phyloP scores from a whole-genome alignment of 331 rosid genomes.

The Arachis monticola region DNA sequence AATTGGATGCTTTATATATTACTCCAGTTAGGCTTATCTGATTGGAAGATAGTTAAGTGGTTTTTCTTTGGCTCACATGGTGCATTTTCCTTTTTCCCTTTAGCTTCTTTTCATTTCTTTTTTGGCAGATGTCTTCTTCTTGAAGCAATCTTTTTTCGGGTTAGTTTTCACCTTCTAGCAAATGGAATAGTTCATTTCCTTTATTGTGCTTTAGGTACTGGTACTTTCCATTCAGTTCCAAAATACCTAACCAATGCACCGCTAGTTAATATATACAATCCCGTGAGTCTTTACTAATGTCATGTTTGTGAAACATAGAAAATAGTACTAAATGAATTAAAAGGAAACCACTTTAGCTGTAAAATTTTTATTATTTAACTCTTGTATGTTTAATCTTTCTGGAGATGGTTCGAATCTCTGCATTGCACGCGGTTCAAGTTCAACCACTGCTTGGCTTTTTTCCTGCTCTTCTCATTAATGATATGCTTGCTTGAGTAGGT shows the following conservation, averaged over 20 bases:
- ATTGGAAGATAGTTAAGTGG: conserved; percentile 39
- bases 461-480: conserved; percentile 22
- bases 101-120: conserved; percentile 39
- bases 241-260: conserved; percentile 16
- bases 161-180: conserved; percentile 42
- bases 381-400: conserved; percentile 11
- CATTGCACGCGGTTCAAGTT: conserved; percentile 16
- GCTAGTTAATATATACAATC: neutral
- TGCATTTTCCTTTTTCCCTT: conserved; percentile 44
- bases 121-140: conserved; percentile 37
- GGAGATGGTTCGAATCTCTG: conserved; percentile 24
- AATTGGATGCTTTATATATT: conserved; percentile 50
- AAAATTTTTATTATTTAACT: neutral
- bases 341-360: conserved; percentile 4
- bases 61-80: conserved; percentile 53
- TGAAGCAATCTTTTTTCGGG: conserved; percentile 45
- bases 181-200: conserved; percentile 26
- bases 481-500: conserved; percentile 14
- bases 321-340: neutral
- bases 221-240: conserved; percentile 1
- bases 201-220: conserved; percentile 6
- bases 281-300: neutral
- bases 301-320: conserved; percentile 18
- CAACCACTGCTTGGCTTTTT: conserved; percentile 24
- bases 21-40: conserved; percentile 41